phyloP scores from a whole-genome alignment of 169 alveolate genomes.

The Perkinsus marinus region DNA sequence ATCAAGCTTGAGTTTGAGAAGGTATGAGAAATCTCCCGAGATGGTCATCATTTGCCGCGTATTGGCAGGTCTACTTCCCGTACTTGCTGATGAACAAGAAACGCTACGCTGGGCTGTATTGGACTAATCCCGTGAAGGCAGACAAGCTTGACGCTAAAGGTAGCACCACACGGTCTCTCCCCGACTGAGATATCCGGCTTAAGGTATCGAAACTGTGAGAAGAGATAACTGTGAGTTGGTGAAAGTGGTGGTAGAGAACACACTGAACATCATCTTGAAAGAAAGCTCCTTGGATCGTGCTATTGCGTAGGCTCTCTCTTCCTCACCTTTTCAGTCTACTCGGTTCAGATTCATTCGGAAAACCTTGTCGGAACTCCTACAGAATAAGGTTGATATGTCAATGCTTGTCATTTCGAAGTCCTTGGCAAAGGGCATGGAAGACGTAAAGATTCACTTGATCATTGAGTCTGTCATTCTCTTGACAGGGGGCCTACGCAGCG shows the following conservation, averaged over 20 bases:
- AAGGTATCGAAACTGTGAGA: slow-evolving; percentile 76
- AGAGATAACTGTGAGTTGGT: slow-evolving; percentile 92
- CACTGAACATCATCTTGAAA: slow-evolving; percentile 71
- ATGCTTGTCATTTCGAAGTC: slow-evolving; percentile 92
- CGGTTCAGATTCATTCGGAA: background rate
- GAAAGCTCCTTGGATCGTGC: slow-evolving; percentile 81
- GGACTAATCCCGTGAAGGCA: slow-evolving; percentile 82
- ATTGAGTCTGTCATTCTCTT: background rate
- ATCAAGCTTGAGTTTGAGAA: slow-evolving; percentile 94
- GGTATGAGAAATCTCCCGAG: slow-evolving; percentile 42
- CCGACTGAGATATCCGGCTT: background rate
- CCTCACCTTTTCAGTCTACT: background rate
- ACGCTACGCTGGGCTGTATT: slow-evolving; percentile 90
- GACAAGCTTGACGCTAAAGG: slow-evolving; percentile 96
- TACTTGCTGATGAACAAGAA: slow-evolving; percentile 86
- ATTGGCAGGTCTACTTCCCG: slow-evolving; percentile 69
- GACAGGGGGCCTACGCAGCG: slow-evolving; percentile 56
- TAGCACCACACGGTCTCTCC: slow-evolving; percentile 8
- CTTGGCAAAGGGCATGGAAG: slow-evolving; percentile 51
- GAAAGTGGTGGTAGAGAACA: slow-evolving; percentile 79
- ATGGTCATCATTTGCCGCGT: background rate
- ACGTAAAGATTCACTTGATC: background rate
- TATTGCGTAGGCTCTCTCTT: slow-evolving; percentile 47
- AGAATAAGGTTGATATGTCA: slow-evolving; percentile 90
- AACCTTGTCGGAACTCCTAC: slow-evolving; percentile 69